Conservation (phyloP, 2,329 filamentous ascomycete genomes). For the Dothistroma septosporum region DNA sequence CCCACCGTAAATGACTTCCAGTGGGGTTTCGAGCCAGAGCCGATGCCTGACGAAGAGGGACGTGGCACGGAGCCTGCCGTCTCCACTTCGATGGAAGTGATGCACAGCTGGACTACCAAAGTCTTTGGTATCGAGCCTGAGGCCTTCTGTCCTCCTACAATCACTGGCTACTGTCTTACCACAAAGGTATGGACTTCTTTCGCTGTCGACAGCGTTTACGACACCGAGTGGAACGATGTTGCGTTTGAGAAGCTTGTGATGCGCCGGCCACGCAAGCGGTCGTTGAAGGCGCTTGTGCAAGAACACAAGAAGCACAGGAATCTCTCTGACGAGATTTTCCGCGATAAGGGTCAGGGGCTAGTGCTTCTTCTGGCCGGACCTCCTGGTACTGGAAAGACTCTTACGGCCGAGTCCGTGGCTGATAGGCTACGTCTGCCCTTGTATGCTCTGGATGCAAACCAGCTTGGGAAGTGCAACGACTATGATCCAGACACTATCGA, state of each 20-base stretch:
- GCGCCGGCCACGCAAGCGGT: slow-evolving; percentile 45
- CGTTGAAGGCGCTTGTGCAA: slow-evolving; percentile 43
- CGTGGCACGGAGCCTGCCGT: neutral
- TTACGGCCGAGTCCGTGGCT: slow-evolving; percentile 49
- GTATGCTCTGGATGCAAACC: slow-evolving; percentile 3
- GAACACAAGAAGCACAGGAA: slow-evolving; percentile 39
- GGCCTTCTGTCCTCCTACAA: neutral
- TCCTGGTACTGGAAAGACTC: slow-evolving; percentile 53
- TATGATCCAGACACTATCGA: slow-evolving; percentile 35
- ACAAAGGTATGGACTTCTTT: neutral
- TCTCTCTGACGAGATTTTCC: slow-evolving; percentile 49
- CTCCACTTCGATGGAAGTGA: neutral
- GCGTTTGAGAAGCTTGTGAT: slow-evolving; percentile 50
- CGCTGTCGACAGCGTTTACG: neutral
- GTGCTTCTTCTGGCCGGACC: slow-evolving; percentile 47
- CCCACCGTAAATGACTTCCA: neutral
- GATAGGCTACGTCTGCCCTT: slow-evolving; percentile 42
- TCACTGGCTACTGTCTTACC: slow-evolving; percentile 1
- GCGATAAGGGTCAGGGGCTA: slow-evolving; percentile 50
- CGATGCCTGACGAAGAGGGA: neutral
- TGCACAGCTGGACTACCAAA: neutral
- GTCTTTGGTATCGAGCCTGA: slow-evolving; percentile 2
- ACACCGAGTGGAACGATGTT: slow-evolving; percentile 42
- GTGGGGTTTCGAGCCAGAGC: neutral
- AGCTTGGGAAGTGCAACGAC: slow-evolving; percentile 16